These are phyloP conservation scores for Amanita rimosa DNA, from an alignment of 768 basidiomycete genomes.

Conservation along the genomic window DNA sequence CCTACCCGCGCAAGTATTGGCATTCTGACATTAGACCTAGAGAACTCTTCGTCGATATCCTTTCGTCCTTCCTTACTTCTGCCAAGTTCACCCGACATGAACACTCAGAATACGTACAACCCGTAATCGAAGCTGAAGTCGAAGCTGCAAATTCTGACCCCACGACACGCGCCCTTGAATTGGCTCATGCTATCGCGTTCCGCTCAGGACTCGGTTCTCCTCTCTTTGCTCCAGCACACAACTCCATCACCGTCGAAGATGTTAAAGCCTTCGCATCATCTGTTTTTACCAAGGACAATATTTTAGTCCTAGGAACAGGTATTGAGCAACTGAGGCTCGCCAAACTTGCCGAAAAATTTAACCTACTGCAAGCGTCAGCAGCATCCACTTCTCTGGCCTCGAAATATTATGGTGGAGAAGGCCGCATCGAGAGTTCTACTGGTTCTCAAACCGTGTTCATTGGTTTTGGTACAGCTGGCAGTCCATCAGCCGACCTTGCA, in stretches of 20 bases:
- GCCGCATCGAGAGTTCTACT: constrained; percentile 50
- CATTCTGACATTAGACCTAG: not conserved
- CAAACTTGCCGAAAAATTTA: constrained; percentile 62
- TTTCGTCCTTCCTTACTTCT: constrained; percentile 75
- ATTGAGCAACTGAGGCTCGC: constrained; percentile 63
- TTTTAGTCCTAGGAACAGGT: constrained; percentile 82
- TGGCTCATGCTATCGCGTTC: constrained; percentile 88
- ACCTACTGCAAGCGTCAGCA: constrained; percentile 27
- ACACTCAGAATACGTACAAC: constrained; percentile 63
- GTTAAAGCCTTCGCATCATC: constrained; percentile 64
- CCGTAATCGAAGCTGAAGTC: constrained; percentile 61
- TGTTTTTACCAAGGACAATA: constrained; percentile 68
- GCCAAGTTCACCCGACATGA: constrained; percentile 75
- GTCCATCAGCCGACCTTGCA: constrained; percentile 59
- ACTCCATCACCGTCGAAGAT: constrained; percentile 50
- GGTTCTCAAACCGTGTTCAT: constrained; percentile 75
- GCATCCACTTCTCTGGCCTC: constrained; percentile 23
- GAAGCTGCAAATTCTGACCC: constrained; percentile 49
- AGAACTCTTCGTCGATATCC: constrained; percentile 64
- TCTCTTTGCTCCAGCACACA: constrained; percentile 70
- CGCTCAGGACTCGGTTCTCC: constrained; percentile 88
- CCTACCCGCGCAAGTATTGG: not conserved
- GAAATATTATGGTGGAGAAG: constrained; percentile 76
- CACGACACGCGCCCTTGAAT: constrained; percentile 64
- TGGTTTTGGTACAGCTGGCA: constrained; percentile 69